Conservation (phyloP, 129 eudicot genomes). For the Lactuca sativa region DNA sequence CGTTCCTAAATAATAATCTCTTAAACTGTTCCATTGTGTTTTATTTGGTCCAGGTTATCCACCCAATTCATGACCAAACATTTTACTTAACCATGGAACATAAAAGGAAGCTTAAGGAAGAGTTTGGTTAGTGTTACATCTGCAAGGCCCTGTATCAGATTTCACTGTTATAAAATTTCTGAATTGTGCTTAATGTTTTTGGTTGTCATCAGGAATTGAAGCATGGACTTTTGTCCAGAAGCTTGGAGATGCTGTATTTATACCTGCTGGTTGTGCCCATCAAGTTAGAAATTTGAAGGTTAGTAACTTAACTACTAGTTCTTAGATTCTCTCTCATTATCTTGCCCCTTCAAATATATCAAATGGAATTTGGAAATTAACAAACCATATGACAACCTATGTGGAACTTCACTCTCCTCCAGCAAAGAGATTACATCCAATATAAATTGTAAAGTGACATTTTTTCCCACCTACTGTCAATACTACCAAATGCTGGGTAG, state of each 20-base stretch:
- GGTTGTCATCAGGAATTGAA: conserved; percentile 39
- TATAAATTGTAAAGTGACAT: too few relatives aligned
- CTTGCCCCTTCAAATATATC: too few relatives aligned
- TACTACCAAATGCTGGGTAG: too few relatives aligned
- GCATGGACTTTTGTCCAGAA: conserved; percentile 60
- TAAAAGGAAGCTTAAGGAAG: conserved; percentile 64
- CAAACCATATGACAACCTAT: too few relatives aligned
- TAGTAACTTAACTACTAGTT: neutral
- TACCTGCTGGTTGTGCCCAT: neutral
- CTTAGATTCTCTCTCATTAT: neutral
- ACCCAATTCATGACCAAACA: conserved; percentile 72
- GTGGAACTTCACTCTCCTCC: too few relatives aligned
- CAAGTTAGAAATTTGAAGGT: conserved; percentile 57
- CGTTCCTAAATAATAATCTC: neutral
- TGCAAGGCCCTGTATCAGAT: neutral
- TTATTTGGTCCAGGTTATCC: conserved; percentile 44
- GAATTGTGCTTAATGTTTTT: conserved; percentile 4
- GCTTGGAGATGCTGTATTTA: conserved; percentile 30
- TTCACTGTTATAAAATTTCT: neutral
- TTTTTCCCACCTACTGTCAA: too few relatives aligned
- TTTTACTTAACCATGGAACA: conserved; percentile 57
- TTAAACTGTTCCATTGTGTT: neutral
- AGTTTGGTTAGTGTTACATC: conserved; percentile 47
- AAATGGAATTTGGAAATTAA: too few relatives aligned
- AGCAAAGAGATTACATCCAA: too few relatives aligned